Percentiles rank a stretch among this genome's conserved stretches.
Conservation (phyloP, 1,139 yeast genomes). For the Saccharomycopsis hybrid region DNA sequence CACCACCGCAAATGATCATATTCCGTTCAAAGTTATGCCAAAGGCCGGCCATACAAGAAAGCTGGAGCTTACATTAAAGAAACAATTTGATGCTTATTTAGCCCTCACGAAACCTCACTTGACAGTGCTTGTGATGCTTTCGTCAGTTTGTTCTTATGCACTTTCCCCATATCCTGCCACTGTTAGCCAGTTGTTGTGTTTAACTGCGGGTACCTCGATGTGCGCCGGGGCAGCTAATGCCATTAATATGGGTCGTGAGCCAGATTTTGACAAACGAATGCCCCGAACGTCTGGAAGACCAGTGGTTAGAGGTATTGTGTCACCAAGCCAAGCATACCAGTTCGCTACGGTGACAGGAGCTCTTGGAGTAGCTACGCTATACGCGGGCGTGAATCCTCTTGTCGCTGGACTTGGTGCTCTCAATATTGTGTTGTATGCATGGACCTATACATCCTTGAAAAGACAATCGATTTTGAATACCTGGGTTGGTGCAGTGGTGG, state of each 20-base stretch:
- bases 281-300: constrained; percentile 86
- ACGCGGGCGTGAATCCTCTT: constrained; percentile 75
- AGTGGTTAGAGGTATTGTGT: constrained; percentile 74
- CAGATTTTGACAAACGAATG: constrained; percentile 83
- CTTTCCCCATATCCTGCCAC: constrained; percentile 77
- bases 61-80: too few relatives aligned
- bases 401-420: constrained; percentile 74
- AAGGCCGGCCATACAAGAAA: too few relatives aligned
- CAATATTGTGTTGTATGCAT: constrained; percentile 77
- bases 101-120: constrained; percentile 85
- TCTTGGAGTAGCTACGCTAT: constrained; percentile 62
- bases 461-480: constrained; percentile 81
- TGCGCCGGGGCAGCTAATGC: constrained; percentile 96
- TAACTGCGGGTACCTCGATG: constrained; percentile 80
- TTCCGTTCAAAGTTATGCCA: constrained; percentile 57
- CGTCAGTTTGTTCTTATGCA: constrained; percentile 92
- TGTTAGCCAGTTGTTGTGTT: constrained; percentile 56
- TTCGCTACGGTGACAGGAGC: constrained; percentile 76
- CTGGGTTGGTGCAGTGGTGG: constrained; percentile 98
- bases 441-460: constrained; percentile 87
- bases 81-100: constrained; percentile 51
- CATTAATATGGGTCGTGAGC: constrained; percentile 94
- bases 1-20: constrained; percentile 26
- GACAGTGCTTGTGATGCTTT: constrained; percentile 79
- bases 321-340: constrained; percentile 67